A percentile compares a stretch with the other conserved stretches of the same genome.
Conservation (phyloP, 495 filamentous ascomycete genomes). For the Penicillium longicatenatum region DNA sequence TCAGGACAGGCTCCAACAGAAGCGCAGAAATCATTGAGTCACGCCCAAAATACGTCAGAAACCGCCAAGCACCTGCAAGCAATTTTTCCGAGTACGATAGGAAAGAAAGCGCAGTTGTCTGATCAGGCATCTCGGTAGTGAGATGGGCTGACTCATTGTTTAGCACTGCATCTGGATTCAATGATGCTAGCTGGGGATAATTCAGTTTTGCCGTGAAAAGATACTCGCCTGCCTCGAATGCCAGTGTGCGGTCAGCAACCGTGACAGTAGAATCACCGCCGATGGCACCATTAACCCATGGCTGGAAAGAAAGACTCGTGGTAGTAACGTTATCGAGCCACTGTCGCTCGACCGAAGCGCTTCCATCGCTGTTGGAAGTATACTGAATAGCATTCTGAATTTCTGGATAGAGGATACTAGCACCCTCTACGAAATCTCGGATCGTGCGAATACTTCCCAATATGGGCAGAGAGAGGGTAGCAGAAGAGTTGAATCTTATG, state of each 20-base stretch:
- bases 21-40: constrained; percentile 64
- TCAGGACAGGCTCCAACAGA: constrained; percentile 58
- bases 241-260: constrained; percentile 43
- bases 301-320: constrained; percentile 46
- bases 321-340: constrained; percentile 65
- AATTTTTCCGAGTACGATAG: constrained; percentile 64
- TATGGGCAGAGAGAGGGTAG: constrained; percentile 53
- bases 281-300: constrained; percentile 31
- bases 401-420: constrained; percentile 48
- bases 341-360: constrained; percentile 47
- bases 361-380: constrained; percentile 35
- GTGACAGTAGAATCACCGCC: constrained; percentile 34
- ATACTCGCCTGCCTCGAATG: constrained; percentile 55
- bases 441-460: constrained; percentile 63
- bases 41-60: constrained; percentile 67
- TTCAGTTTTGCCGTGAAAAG: constrained; percentile 59
- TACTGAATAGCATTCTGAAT: constrained; percentile 54
- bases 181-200: constrained; percentile 60
- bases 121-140: constrained; percentile 43
- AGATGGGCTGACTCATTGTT: constrained; percentile 47
- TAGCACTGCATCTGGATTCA: constrained; percentile 50
- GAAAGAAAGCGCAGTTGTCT: constrained; percentile 59
- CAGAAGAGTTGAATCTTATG: constrained; percentile 58
- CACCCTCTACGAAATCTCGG: constrained; percentile 62
- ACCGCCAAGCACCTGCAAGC: constrained; percentile 66